These are phyloP conservation scores for Periconia sp. DNA, from an alignment of 2,329 filamentous ascomycete species.

Conservation along the genomic window DNA sequence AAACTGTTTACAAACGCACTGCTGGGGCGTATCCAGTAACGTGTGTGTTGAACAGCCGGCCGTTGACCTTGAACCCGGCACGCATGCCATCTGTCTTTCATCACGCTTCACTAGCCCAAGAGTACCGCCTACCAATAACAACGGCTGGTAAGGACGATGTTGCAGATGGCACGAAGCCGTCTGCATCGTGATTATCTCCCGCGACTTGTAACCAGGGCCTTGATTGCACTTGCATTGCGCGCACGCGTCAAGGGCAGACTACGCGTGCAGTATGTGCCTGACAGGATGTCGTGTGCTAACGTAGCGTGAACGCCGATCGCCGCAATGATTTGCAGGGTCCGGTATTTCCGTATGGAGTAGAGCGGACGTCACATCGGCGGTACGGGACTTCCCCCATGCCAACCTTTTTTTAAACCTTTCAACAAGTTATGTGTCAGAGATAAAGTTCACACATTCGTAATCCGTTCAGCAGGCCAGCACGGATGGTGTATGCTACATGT, in stretches of 20 bases:
- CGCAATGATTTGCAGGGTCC: constrained; percentile 10
- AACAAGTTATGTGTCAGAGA: background rate
- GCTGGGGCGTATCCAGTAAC: background rate
- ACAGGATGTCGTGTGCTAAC: constrained; percentile 23
- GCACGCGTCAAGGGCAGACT: background rate
- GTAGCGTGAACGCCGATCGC: constrained; percentile 15
- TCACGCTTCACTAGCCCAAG: constrained; percentile 4
- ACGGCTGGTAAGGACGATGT: background rate
- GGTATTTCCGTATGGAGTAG: constrained; percentile 14
- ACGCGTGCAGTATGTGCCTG: constrained; percentile 16
- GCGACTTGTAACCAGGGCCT: constrained; percentile 8
- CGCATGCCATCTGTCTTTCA: background rate
- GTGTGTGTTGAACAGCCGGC: background rate
- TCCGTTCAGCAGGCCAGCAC: background rate
- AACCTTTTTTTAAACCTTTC: background rate
- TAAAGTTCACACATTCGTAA: background rate
- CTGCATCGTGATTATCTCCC: constrained; percentile 15
- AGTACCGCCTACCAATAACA: constrained; percentile 9
- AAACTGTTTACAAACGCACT: background rate
- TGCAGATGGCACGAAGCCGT: background rate
- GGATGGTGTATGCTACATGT: too few species aligned
- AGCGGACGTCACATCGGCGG: background rate
- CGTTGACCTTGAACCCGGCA: background rate
- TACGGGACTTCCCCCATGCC: background rate
- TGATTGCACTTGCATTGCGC: constrained; percentile 11